Base-by-base conservation (phyloP, 2,329 filamentous ascomycete species). In the Fusarium humuli region DNA sequence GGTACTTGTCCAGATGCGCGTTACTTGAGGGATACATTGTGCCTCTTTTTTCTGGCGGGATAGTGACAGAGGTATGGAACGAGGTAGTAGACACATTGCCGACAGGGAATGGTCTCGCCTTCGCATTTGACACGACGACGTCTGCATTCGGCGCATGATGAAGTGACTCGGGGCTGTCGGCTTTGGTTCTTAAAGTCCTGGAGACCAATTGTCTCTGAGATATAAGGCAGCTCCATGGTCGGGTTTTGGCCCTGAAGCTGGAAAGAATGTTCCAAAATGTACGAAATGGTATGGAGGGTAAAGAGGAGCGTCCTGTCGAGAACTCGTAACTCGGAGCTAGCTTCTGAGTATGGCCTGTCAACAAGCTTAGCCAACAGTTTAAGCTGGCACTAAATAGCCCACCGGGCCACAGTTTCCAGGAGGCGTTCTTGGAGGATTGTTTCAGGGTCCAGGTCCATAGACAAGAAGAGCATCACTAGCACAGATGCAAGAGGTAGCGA, bases 71-170 rank as follows among this genome's bases (percentile, higher is more conserved):
- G 49, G 13, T 67, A 49, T 11, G 63, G 44, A 18, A 64, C 60
- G 14, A 53, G 59, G 23, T 66, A 66, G 27, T 66, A 66, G 30
- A 49, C 30, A 29, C 63, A 66, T 42, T 66, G 63, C 3, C 49
- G 32, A 18, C 63, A 66, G 3, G 63, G 63, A 13, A 34, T 48
- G 1, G 55, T 45, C n/a, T 27, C 27, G 3, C 63, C 59, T 4
- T 66, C 59, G 2, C 63, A 66, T n/a, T 59, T 63, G 32, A 66
- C 34, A 14, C 63, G 63, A 8, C 63, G 54, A 16, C 63, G 37
- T 14, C 63, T 49, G 14, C 63, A 66, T 37, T 66, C 63, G 18
- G 63, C 59, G n/a, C 63, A 66, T 2, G 63, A 64, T 23, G 42
- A 57, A 20, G 54, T 57, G 18, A 29, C 22, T 12, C 44, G 41